A percentile compares a stretch with the other conserved stretches of the same genome.
These are phyloP conservation scores for Microdochium trichocladiopsis DNA, from an alignment of 2,329 filamentous ascomycete genomes.

Conservation along the genomic window DNA sequence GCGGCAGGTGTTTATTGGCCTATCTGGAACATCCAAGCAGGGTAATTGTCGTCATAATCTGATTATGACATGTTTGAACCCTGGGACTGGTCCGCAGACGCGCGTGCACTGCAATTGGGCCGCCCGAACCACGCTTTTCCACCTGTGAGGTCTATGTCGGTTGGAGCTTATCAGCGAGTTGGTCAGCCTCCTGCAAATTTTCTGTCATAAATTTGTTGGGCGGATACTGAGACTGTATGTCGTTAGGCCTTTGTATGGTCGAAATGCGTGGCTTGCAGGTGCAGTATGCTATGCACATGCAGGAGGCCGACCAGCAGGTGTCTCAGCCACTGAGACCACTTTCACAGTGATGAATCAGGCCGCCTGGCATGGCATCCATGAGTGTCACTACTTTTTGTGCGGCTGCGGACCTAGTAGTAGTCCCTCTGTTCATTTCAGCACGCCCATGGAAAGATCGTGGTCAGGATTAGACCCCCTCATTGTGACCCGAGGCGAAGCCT, in stretches of 20 bases:
- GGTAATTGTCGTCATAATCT: neutral
- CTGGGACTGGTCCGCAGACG: neutral
- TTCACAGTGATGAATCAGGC: neutral
- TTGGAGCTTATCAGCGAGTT: neutral
- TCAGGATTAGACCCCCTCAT: neutral
- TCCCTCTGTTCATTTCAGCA: neutral
- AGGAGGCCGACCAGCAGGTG: neutral
- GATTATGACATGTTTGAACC: neutral
- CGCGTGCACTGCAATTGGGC: neutral
- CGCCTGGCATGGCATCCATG: neutral
- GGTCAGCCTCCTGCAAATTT: neutral
- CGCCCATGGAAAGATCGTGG: neutral
- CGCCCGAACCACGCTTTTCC: neutral
- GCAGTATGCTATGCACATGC: neutral
- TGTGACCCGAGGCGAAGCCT: neutral
- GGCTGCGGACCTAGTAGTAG: neutral
- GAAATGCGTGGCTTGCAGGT: neutral
- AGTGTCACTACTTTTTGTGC: neutral
- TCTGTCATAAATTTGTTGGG: neutral
- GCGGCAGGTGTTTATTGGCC: neutral
- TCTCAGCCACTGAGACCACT: neutral
- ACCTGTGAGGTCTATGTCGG: neutral
- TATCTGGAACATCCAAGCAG: neutral
- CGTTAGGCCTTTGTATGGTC: neutral
- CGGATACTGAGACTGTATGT: neutral